Evolutionary conservation across 116 monocot species (phyloP).

Genomic region (Zostera marina): DNA sequence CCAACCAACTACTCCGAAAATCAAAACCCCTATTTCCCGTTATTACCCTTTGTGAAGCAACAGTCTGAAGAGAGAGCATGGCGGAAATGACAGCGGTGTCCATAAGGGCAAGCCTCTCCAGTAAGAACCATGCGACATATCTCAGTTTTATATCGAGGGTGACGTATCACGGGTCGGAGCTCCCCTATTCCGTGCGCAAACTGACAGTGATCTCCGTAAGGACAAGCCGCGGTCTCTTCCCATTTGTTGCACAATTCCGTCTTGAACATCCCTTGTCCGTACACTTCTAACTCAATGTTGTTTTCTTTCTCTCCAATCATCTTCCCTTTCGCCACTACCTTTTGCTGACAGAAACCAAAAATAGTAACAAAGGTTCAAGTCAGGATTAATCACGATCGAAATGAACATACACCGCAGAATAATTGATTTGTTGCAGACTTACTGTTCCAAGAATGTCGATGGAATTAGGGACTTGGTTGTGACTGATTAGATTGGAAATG

Average conservation of each 20-base stretch:
- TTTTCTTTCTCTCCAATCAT: conserved; percentile 6
- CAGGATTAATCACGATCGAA: neutral
- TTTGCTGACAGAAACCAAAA: conserved; percentile 33
- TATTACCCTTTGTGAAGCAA: conserved; percentile 5
- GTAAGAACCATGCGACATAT: conserved; percentile 83
- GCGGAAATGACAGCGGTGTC: conserved; percentile 96
- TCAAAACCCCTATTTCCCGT: too few species aligned
- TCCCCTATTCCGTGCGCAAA: conserved; percentile 86
- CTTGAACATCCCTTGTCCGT: conserved; percentile 91
- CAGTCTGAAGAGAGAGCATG: conserved; percentile 48
- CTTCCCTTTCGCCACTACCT: conserved; percentile 5
- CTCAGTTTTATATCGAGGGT: conserved; percentile 97
- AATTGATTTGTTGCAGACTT: conserved; percentile 4
- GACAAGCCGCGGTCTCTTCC: conserved; percentile 73
- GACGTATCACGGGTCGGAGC: conserved; percentile 92
- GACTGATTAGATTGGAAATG: conserved; percentile 6
- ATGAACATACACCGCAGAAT: neutral
- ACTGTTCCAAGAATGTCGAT: conserved; percentile 25
- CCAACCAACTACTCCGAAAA: too few species aligned
- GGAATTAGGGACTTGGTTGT: conserved; percentile 23
- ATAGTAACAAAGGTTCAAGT: neutral
- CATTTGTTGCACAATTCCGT: conserved; percentile 99
- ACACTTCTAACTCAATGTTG: conserved; percentile 60
- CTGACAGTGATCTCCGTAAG: conserved; percentile 82
- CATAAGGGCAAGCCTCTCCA: conserved; percentile 71